Evolutionary conservation across 495 filamentous ascomycete genomes (phyloP).

Genomic region (Penicillium mononematosum): DNA sequence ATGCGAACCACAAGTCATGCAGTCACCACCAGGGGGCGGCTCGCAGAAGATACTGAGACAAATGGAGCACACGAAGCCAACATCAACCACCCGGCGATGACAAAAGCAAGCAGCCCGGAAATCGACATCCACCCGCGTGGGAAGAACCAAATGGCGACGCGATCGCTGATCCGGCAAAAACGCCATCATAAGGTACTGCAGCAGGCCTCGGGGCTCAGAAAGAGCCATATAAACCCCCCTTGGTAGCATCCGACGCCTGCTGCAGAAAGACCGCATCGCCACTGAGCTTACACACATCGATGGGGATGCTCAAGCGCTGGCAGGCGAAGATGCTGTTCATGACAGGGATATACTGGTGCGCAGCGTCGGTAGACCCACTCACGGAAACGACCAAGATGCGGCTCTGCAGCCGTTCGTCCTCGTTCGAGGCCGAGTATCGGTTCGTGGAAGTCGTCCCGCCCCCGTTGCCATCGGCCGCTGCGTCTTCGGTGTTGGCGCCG

Average conservation of each 20-base stretch:
- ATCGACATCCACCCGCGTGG: constrained; percentile 84
- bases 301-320: constrained; percentile 75
- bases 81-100: constrained; percentile 84
- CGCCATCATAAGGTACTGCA: constrained; percentile 96
- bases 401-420: constrained; percentile 58
- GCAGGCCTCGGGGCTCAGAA: constrained; percentile 60
- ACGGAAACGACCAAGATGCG: constrained; percentile 86
- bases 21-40: constrained; percentile 64
- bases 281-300: constrained; percentile 84
- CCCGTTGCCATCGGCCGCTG: constrained; percentile 29
- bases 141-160: constrained; percentile 64
- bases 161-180: constrained; percentile 75
- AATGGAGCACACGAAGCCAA: constrained; percentile 92
- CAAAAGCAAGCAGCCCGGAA: constrained; percentile 98
- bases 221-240: constrained; percentile 84
- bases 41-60: constrained; percentile 84
- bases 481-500: constrained; percentile 35
- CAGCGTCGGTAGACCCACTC: constrained; percentile 76
- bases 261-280: constrained; percentile 91
- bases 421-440: constrained; percentile 41
- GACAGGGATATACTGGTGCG: constrained; percentile 91
- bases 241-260: constrained; percentile 87
- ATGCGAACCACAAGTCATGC: constrained; percentile 87
- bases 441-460: constrained; percentile 26
- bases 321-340: constrained; percentile 98